phyloP scores from a whole-genome alignment of 1,284 basidiomycete genomes.

The Cutaneotrichosporon cyanovorans region DNA sequence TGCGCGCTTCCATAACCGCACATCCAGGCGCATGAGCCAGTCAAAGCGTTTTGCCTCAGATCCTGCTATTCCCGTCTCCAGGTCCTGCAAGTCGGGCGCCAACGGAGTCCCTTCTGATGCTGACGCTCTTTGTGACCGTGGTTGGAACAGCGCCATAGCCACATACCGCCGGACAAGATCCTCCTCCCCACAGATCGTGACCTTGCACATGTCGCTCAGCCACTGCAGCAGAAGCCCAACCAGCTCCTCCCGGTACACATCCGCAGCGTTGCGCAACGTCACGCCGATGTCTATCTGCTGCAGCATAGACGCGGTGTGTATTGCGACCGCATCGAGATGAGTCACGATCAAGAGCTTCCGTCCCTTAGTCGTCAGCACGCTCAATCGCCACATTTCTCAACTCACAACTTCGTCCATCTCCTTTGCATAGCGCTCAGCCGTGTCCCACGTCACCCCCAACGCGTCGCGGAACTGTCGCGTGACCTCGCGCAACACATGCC shows the following conservation, averaged over 20 bases:
- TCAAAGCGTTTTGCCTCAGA: conserved; percentile 24
- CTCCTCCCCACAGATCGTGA: conserved; percentile 48
- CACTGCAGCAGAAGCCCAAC: conserved; percentile 75
- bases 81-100: conserved; percentile 9
- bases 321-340: conserved; percentile 58
- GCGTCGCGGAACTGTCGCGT: conserved; percentile 67
- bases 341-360: conserved; percentile 79
- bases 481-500: conserved; percentile 87
- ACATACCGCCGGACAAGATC: conserved; percentile 59
- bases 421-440: conserved; percentile 55
- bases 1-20: conserved; percentile 38
- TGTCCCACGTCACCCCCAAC: conserved; percentile 50
- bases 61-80: conserved; percentile 1
- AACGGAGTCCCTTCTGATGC: conserved; percentile 12
- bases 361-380: conserved; percentile 53
- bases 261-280: conserved; percentile 77
- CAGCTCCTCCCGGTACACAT: conserved; percentile 84
- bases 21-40: conserved; percentile 40
- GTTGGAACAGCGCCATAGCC: conserved; percentile 23
- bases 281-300: conserved; percentile 86
- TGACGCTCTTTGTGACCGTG: conserved; percentile 3
- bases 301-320: conserved; percentile 73
- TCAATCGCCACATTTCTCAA: no score
- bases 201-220: conserved; percentile 71
- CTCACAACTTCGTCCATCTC: conserved; percentile 53